These are phyloP conservation scores for Podospora pseudoanserina DNA, from an alignment of 495 filamentous ascomycete genomes.

Conservation along the genomic window DNA sequence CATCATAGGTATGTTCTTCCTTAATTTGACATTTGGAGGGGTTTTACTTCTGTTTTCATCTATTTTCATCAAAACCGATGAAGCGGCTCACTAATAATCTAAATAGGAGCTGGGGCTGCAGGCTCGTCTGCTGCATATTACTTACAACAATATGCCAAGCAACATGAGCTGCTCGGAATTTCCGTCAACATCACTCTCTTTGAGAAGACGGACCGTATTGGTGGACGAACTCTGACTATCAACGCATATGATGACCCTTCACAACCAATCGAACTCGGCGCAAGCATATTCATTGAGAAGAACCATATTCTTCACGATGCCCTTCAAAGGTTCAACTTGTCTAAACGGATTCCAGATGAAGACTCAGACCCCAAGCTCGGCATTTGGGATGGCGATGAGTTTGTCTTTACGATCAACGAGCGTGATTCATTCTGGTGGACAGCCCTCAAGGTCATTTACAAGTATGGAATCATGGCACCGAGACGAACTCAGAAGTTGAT, in stretches of 20 bases:
- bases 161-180: conserved; percentile 37
- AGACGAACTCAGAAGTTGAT: conserved; percentile 69
- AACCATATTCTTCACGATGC: conserved; percentile 81
- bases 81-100: neutral
- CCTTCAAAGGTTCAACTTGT: conserved; percentile 66
- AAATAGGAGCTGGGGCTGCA: conserved; percentile 79
- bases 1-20: conserved; percentile 39
- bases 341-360: conserved; percentile 30
- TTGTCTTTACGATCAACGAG: conserved; percentile 59
- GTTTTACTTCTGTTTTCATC: neutral
- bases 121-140: conserved; percentile 86
- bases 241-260: conserved; percentile 67
- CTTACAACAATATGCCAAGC: conserved; percentile 62
- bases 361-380: conserved; percentile 54
- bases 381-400: conserved; percentile 77
- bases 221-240: conserved; percentile 86
- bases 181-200: conserved; percentile 78
- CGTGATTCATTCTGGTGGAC: conserved; percentile 68
- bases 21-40: neutral
- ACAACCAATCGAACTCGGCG: conserved; percentile 80
- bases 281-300: conserved; percentile 83
- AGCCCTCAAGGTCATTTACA: conserved; percentile 72
- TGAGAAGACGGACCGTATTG: conserved; percentile 74
- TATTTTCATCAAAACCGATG: neutral
- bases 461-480: conserved; percentile 72